Evolutionary conservation across 345 rosid species (phyloP), one percentile per base, ranked within the genome.

Genomic region (Geranium brycei): DNA sequence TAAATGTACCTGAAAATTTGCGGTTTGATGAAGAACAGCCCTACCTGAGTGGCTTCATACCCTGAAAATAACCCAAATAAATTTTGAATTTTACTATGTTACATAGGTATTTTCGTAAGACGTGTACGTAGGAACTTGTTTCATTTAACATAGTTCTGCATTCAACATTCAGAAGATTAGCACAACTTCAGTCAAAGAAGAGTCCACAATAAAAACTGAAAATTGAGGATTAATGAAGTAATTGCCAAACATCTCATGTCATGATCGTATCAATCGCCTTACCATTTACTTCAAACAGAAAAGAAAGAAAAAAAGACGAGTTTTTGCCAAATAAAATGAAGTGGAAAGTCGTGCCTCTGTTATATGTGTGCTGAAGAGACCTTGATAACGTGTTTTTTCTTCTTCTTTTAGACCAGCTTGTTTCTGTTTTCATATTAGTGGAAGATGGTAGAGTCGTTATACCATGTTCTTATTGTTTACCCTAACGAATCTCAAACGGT

Each of bases 41-140:
- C 81, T 84, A 87, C 78, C 78, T 87, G 66, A 91, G 81, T 67
- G 92, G 86, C 86, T 91, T 91, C 83, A 91, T 59, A 31, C 91
- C 95, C 95, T 90, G 81, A 23, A 76, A 59, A 17, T 5, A 57
- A 5, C 31, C 13, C 15, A n/a, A 63, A 19, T 18, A 19, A 17
- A 1, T 47, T 47, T 19, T n/a, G 19, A 63, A 0, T 41, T 17
- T 40, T 19, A 14, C 7, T 31, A 63, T 8, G 28, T 12, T 4
- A 7, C 32, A 8, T 16, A 62, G 64, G 31, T 53, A 62, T 15
- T 41, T 41, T 0, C 4, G 23, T 30, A 1, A 17, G 17, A 13
- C 16, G 0, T 40, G 12, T 13, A 47, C 53, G 10, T 47, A 15
- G 11, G 11, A 47, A 47, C 15, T 38, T 38, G 11, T 1, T 5